phyloP scores from a whole-genome alignment of 2,329 filamentous ascomycete genomes.

The Aspergillus tubingensis region DNA sequence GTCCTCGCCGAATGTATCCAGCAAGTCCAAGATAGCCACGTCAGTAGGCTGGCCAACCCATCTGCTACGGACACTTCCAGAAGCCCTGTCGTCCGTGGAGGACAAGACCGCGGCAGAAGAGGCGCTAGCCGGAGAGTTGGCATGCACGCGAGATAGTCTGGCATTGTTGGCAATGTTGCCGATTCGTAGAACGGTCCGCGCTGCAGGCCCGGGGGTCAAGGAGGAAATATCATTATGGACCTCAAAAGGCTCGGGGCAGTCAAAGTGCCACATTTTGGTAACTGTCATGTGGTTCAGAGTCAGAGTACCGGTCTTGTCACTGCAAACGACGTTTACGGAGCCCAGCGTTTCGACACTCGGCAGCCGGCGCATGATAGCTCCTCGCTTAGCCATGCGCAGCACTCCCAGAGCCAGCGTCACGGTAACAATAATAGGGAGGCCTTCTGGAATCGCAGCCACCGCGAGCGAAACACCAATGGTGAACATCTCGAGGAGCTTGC shows the following conservation, averaged over 20 bases:
- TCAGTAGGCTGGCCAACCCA: conserved; percentile 98
- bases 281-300: conserved; percentile 99
- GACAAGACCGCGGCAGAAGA: conserved; percentile 79
- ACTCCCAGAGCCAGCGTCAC: conserved; percentile 94
- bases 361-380: conserved; percentile 92
- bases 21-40: conserved; percentile 90
- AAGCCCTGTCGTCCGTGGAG: conserved; percentile 67
- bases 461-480: conserved; percentile 96
- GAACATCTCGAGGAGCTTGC: conserved; percentile 89
- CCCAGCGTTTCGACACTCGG: conserved; percentile 97
- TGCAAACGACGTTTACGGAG: conserved; percentile 99
- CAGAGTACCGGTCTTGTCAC: conserved; percentile 94
- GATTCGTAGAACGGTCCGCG: conserved; percentile 79
- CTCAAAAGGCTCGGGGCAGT: conserved; percentile 60
- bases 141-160: conserved; percentile 71
- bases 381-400: conserved; percentile 90
- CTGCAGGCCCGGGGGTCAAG: conserved; percentile 67
- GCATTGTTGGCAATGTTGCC: conserved; percentile 97
- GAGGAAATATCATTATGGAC: conserved; percentile 57
- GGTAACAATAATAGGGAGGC: conserved; percentile 95
- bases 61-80: conserved; percentile 72
- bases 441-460: conserved; percentile 94
- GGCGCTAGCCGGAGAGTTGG: conserved; percentile 68
- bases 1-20: conserved; percentile 88
- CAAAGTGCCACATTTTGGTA: conserved; percentile 94